phyloP scores from a whole-genome alignment of 345 rosid genomes.

The Draba incana region DNA sequence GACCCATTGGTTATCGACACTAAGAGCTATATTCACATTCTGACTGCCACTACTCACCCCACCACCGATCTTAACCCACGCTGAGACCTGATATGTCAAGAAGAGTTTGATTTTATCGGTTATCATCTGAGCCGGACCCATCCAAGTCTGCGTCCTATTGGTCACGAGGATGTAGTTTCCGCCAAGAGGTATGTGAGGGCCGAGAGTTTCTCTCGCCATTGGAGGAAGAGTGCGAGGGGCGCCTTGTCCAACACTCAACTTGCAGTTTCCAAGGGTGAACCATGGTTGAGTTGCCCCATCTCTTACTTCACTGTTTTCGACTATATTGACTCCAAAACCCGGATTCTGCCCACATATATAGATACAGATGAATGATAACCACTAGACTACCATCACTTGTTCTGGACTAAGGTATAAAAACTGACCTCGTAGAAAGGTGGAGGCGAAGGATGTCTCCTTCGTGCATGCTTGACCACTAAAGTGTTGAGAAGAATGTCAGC shows the following conservation, averaged over 20 bases:
- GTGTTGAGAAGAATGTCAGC: slow-evolving; percentile 78
- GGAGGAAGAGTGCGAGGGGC: slow-evolving; percentile 75
- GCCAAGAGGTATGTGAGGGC: slow-evolving; percentile 63
- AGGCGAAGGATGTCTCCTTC: slow-evolving; percentile 56
- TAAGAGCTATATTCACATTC: slow-evolving; percentile 72
- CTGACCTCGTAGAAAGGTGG: slow-evolving; percentile 70
- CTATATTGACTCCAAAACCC: slow-evolving; percentile 67
- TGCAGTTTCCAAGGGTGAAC: slow-evolving; percentile 85
- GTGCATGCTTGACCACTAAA: slow-evolving; percentile 70
- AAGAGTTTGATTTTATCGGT: slow-evolving; percentile 66
- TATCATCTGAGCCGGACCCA: slow-evolving; percentile 98
- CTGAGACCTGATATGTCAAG: slow-evolving; percentile 85
- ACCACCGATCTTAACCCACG: slow-evolving; percentile 79
- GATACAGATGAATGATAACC: slow-evolving; percentile 13
- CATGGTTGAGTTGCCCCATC: slow-evolving; percentile 58
- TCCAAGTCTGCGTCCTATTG: slow-evolving; percentile 82
- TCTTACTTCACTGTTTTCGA: slow-evolving; percentile 61
- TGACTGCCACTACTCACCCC: slow-evolving; percentile 54
- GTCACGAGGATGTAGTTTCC: slow-evolving; percentile 73
- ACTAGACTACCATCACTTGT: neutral
- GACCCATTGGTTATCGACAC: slow-evolving; percentile 83
- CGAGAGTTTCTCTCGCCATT: slow-evolving; percentile 79
- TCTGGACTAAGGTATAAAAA: neutral
- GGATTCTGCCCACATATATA: slow-evolving; percentile 49
- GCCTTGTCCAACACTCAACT: slow-evolving; percentile 59